phyloP scores from a whole-genome alignment of 78 protist genomes.

The Cavenderia fasciculata region DNA sequence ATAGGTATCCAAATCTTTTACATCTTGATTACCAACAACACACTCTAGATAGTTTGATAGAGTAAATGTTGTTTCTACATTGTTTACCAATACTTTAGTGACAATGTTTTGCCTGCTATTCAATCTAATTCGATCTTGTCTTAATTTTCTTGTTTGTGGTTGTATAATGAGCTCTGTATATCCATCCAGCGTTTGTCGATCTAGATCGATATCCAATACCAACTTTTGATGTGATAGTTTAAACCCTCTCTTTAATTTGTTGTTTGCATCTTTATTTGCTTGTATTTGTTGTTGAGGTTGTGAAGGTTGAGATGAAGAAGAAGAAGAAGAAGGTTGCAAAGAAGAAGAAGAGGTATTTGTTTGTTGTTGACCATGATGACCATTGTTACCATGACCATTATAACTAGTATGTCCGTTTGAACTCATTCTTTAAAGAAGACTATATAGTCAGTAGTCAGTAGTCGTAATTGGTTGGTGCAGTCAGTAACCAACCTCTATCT shows the following conservation, averaged over 20 bases:
- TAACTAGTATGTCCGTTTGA: no score
- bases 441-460: no score
- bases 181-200: conserved; percentile 17
- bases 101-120: conserved; percentile 40
- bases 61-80: conserved; percentile 36
- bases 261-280: neutral
- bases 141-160: conserved; percentile 51
- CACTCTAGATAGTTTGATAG: conserved; percentile 41
- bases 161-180: conserved; percentile 57
- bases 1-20: conserved; percentile 37
- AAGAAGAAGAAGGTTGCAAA: no score
- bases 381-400: no score
- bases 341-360: no score
- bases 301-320: neutral
- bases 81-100: conserved; percentile 9
- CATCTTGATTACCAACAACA: conserved; percentile 13
- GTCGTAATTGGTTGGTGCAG: no score
- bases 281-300: conserved; percentile 7
- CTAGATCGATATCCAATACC: conserved; percentile 63
- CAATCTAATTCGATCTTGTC: conserved; percentile 45
- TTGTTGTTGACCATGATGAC: no score
- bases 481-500: no score
- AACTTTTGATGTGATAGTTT: conserved; percentile 58
- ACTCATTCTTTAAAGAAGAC: no score
- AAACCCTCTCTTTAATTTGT: conserved; percentile 32